Conservation (phyloP, 2,329 filamentous ascomycete species). For the Hypoxylon sp. region DNA sequence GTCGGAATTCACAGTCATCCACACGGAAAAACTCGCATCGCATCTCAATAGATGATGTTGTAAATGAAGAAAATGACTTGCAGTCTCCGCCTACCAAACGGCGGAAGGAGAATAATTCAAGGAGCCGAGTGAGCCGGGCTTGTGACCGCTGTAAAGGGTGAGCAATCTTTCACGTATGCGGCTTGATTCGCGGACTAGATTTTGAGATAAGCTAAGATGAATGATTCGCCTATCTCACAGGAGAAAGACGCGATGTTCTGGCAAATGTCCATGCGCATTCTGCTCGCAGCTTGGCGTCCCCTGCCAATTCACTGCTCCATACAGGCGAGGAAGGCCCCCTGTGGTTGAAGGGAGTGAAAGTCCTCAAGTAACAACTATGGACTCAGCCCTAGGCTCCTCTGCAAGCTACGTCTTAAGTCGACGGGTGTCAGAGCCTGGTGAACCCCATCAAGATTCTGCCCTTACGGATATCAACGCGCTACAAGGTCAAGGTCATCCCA, state of each 20-base stretch:
- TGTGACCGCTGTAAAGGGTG: constrained; percentile 27
- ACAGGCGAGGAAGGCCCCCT: constrained; percentile 20
- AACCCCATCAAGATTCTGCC: not conserved
- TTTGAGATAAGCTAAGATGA: not conserved
- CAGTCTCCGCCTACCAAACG: constrained; percentile 15
- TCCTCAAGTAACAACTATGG: not conserved
- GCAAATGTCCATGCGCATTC: constrained; percentile 24
- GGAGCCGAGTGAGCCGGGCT: constrained; percentile 22
- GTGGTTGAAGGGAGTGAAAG: constrained; percentile 13
- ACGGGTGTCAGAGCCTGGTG: not conserved
- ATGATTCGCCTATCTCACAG: not conserved
- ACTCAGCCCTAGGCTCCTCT: not conserved
- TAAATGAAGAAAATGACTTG: constrained; percentile 12
- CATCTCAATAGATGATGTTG: constrained; percentile 17
- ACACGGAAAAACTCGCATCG: not conserved
- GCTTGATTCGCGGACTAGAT: not conserved
- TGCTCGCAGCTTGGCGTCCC: constrained; percentile 19
- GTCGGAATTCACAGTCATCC: constrained; percentile 37
- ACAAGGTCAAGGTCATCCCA: not conserved
- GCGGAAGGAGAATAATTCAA: constrained; percentile 23
- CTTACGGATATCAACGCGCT: not conserved
- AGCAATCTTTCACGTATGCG: not conserved
- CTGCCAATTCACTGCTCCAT: constrained; percentile 26
- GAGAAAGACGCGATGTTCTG: constrained; percentile 26
- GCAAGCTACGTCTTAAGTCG: not conserved